Evolutionary conservation across 176 grass and related monocot species (phyloP).

Genomic region (Oropetium thomaeum): DNA sequence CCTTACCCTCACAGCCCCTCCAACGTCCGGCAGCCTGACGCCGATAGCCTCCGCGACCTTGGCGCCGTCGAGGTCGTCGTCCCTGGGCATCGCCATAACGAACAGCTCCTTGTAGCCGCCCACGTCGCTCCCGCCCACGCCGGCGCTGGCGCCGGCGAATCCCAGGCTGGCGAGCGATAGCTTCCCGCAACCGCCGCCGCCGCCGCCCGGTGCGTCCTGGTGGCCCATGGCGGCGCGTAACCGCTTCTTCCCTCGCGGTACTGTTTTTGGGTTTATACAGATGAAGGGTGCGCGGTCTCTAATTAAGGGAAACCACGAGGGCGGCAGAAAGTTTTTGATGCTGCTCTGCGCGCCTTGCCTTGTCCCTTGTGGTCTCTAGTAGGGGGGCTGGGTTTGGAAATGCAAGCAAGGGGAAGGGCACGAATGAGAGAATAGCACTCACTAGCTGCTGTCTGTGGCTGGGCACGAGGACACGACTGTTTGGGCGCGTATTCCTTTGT

Average conservation of each 20-base stretch:
- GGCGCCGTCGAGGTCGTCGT: conserved; percentile 39
- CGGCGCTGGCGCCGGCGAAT: conserved; percentile 8
- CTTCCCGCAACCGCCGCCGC: neutral
- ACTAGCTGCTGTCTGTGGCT: too few relatives aligned
- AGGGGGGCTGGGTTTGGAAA: too few relatives aligned
- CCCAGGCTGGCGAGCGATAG: conserved; percentile 42
- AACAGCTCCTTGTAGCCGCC: conserved; percentile 50
- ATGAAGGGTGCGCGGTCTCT: neutral
- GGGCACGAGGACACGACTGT: neutral
- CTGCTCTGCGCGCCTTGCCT: too few relatives aligned
- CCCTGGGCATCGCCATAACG: conserved; percentile 43
- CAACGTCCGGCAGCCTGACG: conserved; percentile 46
- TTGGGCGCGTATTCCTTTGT: neutral
- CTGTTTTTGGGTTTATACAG: conserved; percentile 7
- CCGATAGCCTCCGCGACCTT: conserved; percentile 35
- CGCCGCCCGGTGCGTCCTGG: conserved; percentile 12
- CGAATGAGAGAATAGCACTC: neutral
- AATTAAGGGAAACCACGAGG: neutral
- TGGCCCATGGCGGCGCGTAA: conserved; percentile 35
- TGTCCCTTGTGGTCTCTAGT: too few relatives aligned
- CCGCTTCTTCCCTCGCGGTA: conserved; percentile 19
- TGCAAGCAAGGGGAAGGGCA: neutral
- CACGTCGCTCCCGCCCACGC: neutral
- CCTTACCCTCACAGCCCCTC: conserved; percentile 34
- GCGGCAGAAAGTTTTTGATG: neutral